Base-by-base conservation (phyloP, 192 early-diverging fungal species). In the Coemansia javaensis region DNA sequence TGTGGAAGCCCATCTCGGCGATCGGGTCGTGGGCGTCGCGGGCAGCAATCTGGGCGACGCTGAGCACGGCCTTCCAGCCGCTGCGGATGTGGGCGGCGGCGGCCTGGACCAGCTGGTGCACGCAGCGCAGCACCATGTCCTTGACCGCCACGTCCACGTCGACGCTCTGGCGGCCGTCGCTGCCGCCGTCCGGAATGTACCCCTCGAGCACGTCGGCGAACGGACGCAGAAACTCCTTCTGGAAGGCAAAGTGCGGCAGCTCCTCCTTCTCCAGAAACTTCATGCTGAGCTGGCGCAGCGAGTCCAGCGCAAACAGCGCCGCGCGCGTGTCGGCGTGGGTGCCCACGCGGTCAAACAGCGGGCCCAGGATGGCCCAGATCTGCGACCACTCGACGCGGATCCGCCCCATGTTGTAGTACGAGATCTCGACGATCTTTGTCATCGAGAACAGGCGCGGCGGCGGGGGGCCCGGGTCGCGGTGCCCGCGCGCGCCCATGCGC, bases 211-310 rank as follows among this genome's bases (percentile, higher is more conserved):
- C 79, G 31, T 84, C 74, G 5, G 89, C 88, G 65, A 94, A 97
- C 24, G 90, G 90, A 40, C 84, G 83, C 47, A 97, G 63, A 53
- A 97, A 94, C 63, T 97, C 94, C 62, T 90, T 88, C 69, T 97
- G 94, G 52, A 93, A 89, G 25, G 89, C 85, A 70, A 88, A 97
- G 63, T 97, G 89, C 11, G 86, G 84, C 41, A 97, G 65, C 76
- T 97, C 94, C 71, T 97, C 94, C 47, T 93, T 84, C 48, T 92
- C 92, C 66, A 97, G 75, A 44, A 97, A 93, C 67, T 93, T 91
- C 84, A 91, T 90, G 44, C 85, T 80, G 10, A 97, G 74, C 67
- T 97, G 94, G 12, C 92, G 85, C 45, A 97, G 65, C 15, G 88
- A 88, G 62, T 97, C 94, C 30, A 97, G 61, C 5, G 90, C 92